phyloP scores from a whole-genome alignment of 140 eudicot species.

The Flaveria floridana region DNA sequence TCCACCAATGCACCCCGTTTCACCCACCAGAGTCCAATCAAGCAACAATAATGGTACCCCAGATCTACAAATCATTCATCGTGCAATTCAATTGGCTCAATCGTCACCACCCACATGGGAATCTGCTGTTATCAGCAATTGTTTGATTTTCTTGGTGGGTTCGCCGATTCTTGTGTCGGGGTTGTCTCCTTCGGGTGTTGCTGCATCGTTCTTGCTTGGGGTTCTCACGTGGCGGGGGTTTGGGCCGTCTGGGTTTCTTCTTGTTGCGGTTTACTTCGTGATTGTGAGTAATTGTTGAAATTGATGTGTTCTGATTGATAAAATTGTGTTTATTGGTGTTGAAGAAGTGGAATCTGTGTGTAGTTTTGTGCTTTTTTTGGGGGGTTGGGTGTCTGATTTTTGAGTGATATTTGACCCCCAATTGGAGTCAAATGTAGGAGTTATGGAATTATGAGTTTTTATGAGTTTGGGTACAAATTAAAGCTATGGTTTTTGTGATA shows the following conservation, averaged over 20 bases:
- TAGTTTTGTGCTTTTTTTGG: no score
- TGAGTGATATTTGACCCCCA: no score
- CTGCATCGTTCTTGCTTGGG: constrained; percentile 90
- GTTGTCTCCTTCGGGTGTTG: constrained; percentile 65
- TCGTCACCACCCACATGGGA: constrained; percentile 81
- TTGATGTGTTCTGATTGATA: background rate
- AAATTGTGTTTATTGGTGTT: no score
- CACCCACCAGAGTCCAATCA: constrained; percentile 38
- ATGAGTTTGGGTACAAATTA: background rate
- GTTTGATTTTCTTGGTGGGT: constrained; percentile 60
- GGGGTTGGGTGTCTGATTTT: no score
- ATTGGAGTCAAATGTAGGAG: background rate
- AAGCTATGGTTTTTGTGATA: background rate
- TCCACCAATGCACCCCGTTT: constrained; percentile 27
- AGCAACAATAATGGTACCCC: constrained; percentile 21
- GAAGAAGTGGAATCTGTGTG: no score
- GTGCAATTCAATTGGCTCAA: constrained; percentile 54
- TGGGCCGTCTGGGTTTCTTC: constrained; percentile 83
- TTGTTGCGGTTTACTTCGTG: constrained; percentile 77
- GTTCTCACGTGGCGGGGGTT: constrained; percentile 91
- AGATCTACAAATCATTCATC: constrained; percentile 42
- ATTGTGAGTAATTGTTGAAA: constrained; percentile 51
- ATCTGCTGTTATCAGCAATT: constrained; percentile 66
- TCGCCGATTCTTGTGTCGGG: constrained; percentile 85
- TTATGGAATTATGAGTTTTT: background rate